phyloP scores from a whole-genome alignment of 129 eudicot genomes.

The Apium graveolens region DNA sequence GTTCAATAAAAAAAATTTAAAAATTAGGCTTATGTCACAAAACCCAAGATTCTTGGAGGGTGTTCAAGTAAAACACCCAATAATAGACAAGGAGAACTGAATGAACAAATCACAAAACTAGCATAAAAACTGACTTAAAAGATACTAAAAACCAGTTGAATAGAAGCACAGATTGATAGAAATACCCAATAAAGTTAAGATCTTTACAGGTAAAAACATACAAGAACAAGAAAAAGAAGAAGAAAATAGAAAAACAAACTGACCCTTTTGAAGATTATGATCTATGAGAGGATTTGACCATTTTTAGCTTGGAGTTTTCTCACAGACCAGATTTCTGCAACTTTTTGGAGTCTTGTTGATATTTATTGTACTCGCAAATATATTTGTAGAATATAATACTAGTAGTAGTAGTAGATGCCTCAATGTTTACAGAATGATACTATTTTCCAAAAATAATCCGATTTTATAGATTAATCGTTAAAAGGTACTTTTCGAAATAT shows the following conservation, averaged over 20 bases:
- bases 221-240: neutral
- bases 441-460: too few relatives aligned
- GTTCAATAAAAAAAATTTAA: neutral
- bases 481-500: too few relatives aligned
- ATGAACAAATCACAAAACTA: constrained; percentile 12
- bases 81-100: neutral
- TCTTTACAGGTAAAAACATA: constrained; percentile 1
- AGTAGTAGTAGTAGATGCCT: neutral
- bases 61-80: constrained; percentile 2
- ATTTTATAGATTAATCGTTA: too few relatives aligned
- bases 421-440: too few relatives aligned
- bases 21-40: neutral
- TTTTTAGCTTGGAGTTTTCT: constrained; percentile 23
- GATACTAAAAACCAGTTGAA: neutral
- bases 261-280: constrained; percentile 29
- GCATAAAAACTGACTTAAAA: neutral
- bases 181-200: neutral
- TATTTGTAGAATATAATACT: too few relatives aligned
- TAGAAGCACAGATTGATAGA: neutral
- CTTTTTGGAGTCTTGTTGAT: constrained; percentile 8
- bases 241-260: constrained; percentile 22
- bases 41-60: constrained; percentile 15
- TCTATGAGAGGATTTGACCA: constrained; percentile 11
- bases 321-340: constrained; percentile 18
- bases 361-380: neutral